These are phyloP conservation scores for Dendrothele bispora DNA, from an alignment of 768 basidiomycete genomes.

Conservation along the genomic window DNA sequence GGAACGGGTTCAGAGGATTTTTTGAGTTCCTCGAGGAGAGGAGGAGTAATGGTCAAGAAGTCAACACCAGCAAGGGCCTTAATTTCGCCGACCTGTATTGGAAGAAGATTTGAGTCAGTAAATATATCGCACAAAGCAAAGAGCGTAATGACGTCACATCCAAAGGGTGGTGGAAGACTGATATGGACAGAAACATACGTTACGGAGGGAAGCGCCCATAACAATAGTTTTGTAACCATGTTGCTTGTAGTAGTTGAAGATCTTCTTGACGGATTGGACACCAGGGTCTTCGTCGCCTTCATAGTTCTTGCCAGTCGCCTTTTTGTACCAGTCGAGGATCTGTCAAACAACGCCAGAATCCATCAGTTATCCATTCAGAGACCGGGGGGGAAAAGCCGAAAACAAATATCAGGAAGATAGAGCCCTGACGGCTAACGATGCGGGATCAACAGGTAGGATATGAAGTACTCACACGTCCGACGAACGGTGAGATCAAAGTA, in stretches of 20 bases:
- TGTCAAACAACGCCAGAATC: constrained; percentile 29
- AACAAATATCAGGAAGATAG: too few relatives aligned
- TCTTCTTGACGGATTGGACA: constrained; percentile 92
- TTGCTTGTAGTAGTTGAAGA: constrained; percentile 99
- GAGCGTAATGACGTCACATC: too few relatives aligned
- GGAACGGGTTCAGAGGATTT: constrained; percentile 75
- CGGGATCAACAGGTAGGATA: constrained; percentile 10
- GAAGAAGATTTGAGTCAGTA: background rate
- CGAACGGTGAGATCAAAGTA: constrained; percentile 98
- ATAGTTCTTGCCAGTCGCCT: constrained; percentile 82
- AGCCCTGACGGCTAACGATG: too few relatives aligned
- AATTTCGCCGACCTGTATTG: constrained; percentile 84
- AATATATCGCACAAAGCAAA: too few relatives aligned
- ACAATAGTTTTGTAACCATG: constrained; percentile 98
- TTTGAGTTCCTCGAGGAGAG: constrained; percentile 91
- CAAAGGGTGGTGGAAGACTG: constrained; percentile 1
- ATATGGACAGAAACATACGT: constrained; percentile 52
- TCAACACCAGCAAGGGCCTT: constrained; percentile 94
- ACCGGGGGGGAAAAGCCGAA: too few relatives aligned
- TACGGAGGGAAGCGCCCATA: constrained; percentile 99
- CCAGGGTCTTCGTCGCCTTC: constrained; percentile 93
- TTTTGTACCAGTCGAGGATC: constrained; percentile 99
- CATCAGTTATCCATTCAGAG: too few relatives aligned
- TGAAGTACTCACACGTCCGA: constrained; percentile 79
- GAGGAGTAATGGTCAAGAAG: constrained; percentile 93